Evolutionary conservation across 1,139 yeast genomes (phyloP), one percentile per base, ranked within the genome.

Genomic region (Pichia kudriavzevii): DNA sequence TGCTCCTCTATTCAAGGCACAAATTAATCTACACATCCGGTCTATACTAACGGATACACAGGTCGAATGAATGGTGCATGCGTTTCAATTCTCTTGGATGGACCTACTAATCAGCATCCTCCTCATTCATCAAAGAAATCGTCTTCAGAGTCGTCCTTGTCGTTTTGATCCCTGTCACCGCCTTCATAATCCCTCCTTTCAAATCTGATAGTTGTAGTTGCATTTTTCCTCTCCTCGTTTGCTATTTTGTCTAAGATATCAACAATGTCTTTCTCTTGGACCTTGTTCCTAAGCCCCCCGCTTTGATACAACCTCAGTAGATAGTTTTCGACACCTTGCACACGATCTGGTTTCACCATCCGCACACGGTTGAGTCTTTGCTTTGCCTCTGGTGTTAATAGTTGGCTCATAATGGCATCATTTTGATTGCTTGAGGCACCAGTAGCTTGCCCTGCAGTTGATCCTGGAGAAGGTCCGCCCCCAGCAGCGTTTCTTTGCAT

Each of bases 301-400:
- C 80, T 68, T 37, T 77, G 74, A n/a, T 79, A 83, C 57, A 88
- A 61, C 47, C 78, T 74, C 23, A 81, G 60, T 31, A 91, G 61
- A 52, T 88, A 75, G 44, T 79, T 78, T 53, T 91, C 97, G n/a
- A 88, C 96, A 5, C 84, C 83, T 32, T 73, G 71, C 1, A 95
- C 97, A 36, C 97, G 67, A 39, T 91, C 97, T 2, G 94, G 93
- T 52, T 91, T 72, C 28, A 91, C 98, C 52, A 91, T 73, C 29
- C 88, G 67, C 21, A 91, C 94, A 40, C 98, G 67, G 23, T 91
- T 75, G 37, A 91, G 67, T 44, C 98, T 69, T 56, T 91, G 97
- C 35, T 94, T 69, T 1, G 97, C 98, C 34, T 71, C 75, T 7
- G 87, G 78, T 40, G 82, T 83, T 32, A 91, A 64, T 12, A 84